Conservation (phyloP, 2,329 filamentous ascomycete genomes). For the Calonectria pseudoreteaudii region DNA sequence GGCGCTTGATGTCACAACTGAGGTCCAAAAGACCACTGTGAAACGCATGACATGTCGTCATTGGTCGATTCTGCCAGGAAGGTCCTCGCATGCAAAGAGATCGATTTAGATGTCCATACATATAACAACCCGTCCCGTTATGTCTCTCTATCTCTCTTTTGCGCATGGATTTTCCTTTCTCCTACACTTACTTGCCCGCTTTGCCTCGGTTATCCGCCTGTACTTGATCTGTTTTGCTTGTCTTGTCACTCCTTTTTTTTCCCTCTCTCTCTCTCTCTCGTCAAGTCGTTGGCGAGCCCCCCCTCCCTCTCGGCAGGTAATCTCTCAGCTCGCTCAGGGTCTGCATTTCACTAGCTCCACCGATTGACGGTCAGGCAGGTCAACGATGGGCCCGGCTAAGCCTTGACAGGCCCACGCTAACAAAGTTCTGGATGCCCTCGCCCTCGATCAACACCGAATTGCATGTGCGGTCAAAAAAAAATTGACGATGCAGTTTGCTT, state of each 20-base stretch:
- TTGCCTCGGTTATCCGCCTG: neutral
- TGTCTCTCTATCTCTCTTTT: conserved; percentile 7
- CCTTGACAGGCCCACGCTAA: neutral
- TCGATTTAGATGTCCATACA: conserved; percentile 16
- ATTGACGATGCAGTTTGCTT: neutral
- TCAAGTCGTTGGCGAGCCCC: neutral
- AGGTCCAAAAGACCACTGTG: conserved; percentile 8
- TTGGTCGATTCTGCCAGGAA: conserved; percentile 34
- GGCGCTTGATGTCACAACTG: conserved; percentile 15
- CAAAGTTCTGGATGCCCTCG: neutral
- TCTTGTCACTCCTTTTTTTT: conserved; percentile 1
- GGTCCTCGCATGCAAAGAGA: conserved; percentile 4
- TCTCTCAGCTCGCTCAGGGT: conserved; percentile 30
- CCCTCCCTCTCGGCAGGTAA: neutral
- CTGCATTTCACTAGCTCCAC: conserved; percentile 24
- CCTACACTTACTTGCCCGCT: neutral
- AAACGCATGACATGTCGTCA: conserved; percentile 26
- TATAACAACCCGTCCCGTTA: neutral
- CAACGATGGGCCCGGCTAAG: neutral
- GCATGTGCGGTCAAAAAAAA: neutral
- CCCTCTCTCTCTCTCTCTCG: neutral
- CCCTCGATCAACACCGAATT: neutral
- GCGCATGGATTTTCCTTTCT: conserved; percentile 1
- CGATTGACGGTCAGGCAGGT: conserved; percentile 15
- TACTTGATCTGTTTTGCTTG: conserved; percentile 8